Conservation (phyloP, 768 basidiomycete genomes). For the Macrolepiota fuliginosa region DNA sequence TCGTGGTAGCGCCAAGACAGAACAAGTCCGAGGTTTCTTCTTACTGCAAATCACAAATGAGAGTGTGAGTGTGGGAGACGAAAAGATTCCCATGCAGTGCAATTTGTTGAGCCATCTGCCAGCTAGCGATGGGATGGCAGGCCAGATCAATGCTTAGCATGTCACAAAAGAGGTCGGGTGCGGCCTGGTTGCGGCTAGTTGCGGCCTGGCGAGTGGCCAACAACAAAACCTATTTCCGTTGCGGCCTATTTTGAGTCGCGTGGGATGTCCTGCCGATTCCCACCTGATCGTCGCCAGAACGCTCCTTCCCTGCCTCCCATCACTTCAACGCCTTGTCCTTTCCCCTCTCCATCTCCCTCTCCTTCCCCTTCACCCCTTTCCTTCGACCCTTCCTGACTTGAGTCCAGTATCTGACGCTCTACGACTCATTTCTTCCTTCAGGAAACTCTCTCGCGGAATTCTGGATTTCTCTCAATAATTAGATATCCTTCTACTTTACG, state of each 20-base stretch:
- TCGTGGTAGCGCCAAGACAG: too few species aligned
- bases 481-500: neutral
- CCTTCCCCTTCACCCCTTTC: neutral
- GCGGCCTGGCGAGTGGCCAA: neutral
- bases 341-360: neutral
- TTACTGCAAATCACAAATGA: too few species aligned
- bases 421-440: neutral
- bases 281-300: slow-evolving; percentile 8
- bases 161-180: neutral
- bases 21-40: too few species aligned
- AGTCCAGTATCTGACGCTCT: neutral
- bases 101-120: too few species aligned
- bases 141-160: too few species aligned
- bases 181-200: neutral
- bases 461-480: neutral
- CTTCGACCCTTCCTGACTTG: neutral
- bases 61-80: too few species aligned
- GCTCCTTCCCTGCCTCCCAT: neutral
- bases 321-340: neutral
- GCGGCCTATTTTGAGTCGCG: neutral
- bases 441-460: neutral
- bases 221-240: neutral
- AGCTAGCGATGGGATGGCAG: too few species aligned
- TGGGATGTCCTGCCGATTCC: neutral
- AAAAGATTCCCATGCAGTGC: too few species aligned